These are phyloP conservation scores for Francoa sonchifolia DNA, from an alignment of 441 rosid genomes.

Conservation along the genomic window DNA sequence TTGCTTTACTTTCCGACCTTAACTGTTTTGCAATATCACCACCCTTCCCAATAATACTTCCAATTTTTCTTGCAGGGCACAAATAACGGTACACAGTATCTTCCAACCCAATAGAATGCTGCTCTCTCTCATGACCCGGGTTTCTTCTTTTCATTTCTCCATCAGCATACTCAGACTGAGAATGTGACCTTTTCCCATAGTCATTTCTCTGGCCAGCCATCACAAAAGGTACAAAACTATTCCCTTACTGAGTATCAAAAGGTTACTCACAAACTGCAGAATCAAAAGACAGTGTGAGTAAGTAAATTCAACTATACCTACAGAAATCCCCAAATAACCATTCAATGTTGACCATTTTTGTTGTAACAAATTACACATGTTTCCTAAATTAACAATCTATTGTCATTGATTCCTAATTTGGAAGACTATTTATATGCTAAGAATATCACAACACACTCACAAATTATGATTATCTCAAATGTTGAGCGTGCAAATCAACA, in stretches of 20 bases:
- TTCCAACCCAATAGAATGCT: conserved; percentile 39
- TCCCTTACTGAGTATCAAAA: background rate
- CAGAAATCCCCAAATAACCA: no score
- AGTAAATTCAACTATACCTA: background rate
- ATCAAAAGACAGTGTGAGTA: background rate
- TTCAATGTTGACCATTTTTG: no score
- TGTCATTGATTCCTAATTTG: no score
- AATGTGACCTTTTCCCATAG: conserved; percentile 66
- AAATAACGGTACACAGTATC: conserved; percentile 79
- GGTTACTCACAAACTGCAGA: no score
- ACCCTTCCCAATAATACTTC: conserved; percentile 89
- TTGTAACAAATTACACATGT: no score
- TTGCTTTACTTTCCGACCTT: conserved; percentile 70
- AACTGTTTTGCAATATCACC: conserved; percentile 94
- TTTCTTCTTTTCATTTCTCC: conserved; percentile 62
- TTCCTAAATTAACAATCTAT: no score
- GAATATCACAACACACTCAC: no score
- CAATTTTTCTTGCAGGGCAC: conserved; percentile 78
- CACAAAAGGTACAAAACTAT: background rate
- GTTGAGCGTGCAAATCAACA: no score
- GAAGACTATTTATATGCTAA: no score
- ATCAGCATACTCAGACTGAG: conserved; percentile 55
- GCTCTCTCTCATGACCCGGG: conserved; percentile 62
- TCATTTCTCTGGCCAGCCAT: conserved; percentile 81
- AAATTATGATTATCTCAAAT: no score